These are phyloP conservation scores for Fusarium verticillioides DNA, from an alignment of 2,329 filamentous ascomycete species.

Conservation along the genomic window DNA sequence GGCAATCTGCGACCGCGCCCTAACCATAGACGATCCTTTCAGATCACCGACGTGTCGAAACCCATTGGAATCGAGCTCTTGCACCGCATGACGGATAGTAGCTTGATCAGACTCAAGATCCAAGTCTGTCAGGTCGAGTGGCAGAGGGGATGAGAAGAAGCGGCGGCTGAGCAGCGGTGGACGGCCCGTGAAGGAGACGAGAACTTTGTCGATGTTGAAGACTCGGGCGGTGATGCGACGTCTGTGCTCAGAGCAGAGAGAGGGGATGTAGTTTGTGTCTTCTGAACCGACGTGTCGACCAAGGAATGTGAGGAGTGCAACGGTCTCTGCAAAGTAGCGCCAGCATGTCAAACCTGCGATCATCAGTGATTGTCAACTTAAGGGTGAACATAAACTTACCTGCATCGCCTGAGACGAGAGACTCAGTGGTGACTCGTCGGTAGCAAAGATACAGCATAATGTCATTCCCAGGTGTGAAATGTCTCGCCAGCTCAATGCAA, in stretches of 20 bases:
- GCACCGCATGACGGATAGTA: constrained; percentile 24
- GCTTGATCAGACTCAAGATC: constrained; percentile 58
- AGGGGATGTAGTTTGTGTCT: constrained; percentile 44
- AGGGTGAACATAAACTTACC: constrained; percentile 43
- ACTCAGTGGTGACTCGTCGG: constrained; percentile 51
- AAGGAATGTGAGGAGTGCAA: constrained; percentile 51
- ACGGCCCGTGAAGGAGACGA: constrained; percentile 63
- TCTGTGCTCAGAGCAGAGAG: constrained; percentile 50
- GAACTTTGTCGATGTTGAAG: constrained; percentile 61
- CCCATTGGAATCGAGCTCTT: constrained; percentile 58
- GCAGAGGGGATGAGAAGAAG: constrained; percentile 64
- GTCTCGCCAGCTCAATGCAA: constrained; percentile 49
- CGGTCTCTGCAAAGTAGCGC: constrained; percentile 51
- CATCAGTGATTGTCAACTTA: neutral
- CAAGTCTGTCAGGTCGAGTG: constrained; percentile 64
- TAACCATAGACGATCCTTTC: constrained; percentile 56
- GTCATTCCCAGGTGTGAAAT: constrained; percentile 49
- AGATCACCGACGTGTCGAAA: constrained; percentile 62
- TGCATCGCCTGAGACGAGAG: constrained; percentile 54
- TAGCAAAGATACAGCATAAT: constrained; percentile 52
- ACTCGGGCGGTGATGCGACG: constrained; percentile 49
- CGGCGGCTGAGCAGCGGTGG: constrained; percentile 64
- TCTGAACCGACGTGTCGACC: constrained; percentile 48
- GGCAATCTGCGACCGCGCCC: constrained; percentile 60
- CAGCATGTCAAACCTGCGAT: constrained; percentile 50